Conservation (phyloP, 495 filamentous ascomycete species). For the Hypoxylon perforatum region DNA sequence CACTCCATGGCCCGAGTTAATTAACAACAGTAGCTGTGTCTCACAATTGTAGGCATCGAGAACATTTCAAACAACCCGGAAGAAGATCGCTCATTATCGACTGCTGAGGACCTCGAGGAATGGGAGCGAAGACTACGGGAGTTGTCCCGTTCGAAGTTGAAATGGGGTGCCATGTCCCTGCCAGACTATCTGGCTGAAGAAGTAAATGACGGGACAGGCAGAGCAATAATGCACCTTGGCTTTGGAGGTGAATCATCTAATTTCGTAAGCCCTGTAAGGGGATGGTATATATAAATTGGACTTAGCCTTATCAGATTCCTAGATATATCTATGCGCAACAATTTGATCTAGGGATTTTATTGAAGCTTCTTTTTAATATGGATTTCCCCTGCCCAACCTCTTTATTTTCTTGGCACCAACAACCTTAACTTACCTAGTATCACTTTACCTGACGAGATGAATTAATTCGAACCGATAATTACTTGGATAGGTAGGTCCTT, state of each 20-base stretch:
- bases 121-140: slow-evolving; percentile 5
- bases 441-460: too few relatives aligned
- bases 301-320: too few relatives aligned
- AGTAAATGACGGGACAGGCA: not conserved
- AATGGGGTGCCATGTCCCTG: slow-evolving; percentile 15
- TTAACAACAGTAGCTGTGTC: not conserved
- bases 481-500: too few relatives aligned
- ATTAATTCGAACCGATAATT: too few relatives aligned
- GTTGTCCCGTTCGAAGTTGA: slow-evolving; percentile 10
- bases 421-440: too few relatives aligned
- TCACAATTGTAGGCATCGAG: not conserved
- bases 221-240: slow-evolving; percentile 26
- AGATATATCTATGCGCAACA: too few relatives aligned
- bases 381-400: not conserved
- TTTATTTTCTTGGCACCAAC: too few relatives aligned
- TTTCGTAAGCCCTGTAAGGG: slow-evolving; percentile 3
- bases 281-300: slow-evolving; percentile 11
- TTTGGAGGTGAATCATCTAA: slow-evolving; percentile 6
- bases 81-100: not conserved
- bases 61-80: not conserved
- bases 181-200: slow-evolving; percentile 5
- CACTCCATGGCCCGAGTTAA: not conserved
- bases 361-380: too few relatives aligned
- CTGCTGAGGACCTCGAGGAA: slow-evolving; percentile 2
- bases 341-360: too few relatives aligned